These are phyloP conservation scores for Quercus agrifolia DNA, from an alignment of 306 rosid genomes.

Conservation along the genomic window DNA sequence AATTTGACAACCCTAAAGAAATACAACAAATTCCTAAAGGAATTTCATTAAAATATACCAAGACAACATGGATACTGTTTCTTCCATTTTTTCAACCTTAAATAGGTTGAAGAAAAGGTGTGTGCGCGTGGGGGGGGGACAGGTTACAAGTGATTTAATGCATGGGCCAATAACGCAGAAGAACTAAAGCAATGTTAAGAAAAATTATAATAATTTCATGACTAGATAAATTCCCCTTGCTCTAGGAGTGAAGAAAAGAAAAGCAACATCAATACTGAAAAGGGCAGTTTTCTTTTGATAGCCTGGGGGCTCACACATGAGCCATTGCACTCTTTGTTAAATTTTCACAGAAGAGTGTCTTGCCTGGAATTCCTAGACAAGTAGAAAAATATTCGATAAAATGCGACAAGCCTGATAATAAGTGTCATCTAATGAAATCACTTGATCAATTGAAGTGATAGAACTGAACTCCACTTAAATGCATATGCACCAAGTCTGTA, in stretches of 20 bases:
- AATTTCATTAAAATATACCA: constrained; percentile 2
- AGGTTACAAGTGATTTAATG: not conserved
- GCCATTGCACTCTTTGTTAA: not conserved
- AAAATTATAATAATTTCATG: not conserved
- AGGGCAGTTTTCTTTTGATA: not conserved
- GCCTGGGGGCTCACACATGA: not conserved
- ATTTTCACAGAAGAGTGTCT: not conserved
- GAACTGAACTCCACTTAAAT: too few relatives aligned
- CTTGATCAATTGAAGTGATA: too few relatives aligned
- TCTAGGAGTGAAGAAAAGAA: not conserved
- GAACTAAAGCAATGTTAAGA: not conserved
- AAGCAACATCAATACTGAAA: not conserved
- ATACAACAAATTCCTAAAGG: not conserved
- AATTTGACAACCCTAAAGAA: constrained; percentile 61
- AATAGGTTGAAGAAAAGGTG: not conserved
- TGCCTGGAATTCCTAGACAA: too few relatives aligned
- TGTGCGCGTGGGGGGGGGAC: not conserved
- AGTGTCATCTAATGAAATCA: too few relatives aligned
- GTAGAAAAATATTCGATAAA: too few relatives aligned
- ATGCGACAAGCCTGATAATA: too few relatives aligned
- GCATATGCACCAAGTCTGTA: too few relatives aligned
- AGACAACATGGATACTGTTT: not conserved
- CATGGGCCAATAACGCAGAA: not conserved
- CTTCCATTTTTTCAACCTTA: not conserved
- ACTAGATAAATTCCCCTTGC: not conserved